Base-by-base conservation (phyloP, 345 rosid genomes). In the Trapa bicornis region DNA sequence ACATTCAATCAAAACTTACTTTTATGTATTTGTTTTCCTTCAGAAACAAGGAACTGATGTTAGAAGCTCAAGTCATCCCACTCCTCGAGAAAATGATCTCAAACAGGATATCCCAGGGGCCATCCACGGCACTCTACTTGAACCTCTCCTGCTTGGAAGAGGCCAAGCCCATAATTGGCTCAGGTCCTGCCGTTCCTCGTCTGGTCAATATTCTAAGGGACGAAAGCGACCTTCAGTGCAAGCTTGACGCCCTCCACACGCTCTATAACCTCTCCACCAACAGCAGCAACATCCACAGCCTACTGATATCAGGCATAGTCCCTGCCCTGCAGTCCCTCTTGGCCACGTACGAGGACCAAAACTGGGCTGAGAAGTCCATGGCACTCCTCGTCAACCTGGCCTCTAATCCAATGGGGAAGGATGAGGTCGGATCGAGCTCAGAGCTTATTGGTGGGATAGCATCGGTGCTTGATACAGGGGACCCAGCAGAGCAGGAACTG, bases 211-310 rank as follows among this genome's bases (percentile, higher is more conserved):
- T 82, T 45, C 97, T 89, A 50, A 75, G 80, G 68, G 78, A 76
- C 29, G 80, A 86, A 71, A 73, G 79, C 2, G 89, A 80, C 56
- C 74, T 72, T n/a, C 91, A 80, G 68, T 87, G 90, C 93, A 95
- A 85, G 84, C 91, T 95, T 12, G 99, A 95, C 71, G 96, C 99
- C 62, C 96, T 95, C 37, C 94, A 95, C 64, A 80, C 97, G 43
- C 89, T 95, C 48, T 87, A 75, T 76, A 87, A 95, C 73, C 87
- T 95, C 63, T 95, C 99, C 52, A 86, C 90, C 10, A 63, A 74
- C 32, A 78, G 80, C 58, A 73, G 87, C 53, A 91, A 87, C 61
- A 83, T 91, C 54, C 68, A 81, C 3, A 72, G 71, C 73, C 96
- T 95, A 52, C 89, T 95, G 65, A 80, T 91, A 13, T 80, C 90